Base-by-base conservation (phyloP, 331 rosid species). In the Phaseolus coccineus region DNA sequence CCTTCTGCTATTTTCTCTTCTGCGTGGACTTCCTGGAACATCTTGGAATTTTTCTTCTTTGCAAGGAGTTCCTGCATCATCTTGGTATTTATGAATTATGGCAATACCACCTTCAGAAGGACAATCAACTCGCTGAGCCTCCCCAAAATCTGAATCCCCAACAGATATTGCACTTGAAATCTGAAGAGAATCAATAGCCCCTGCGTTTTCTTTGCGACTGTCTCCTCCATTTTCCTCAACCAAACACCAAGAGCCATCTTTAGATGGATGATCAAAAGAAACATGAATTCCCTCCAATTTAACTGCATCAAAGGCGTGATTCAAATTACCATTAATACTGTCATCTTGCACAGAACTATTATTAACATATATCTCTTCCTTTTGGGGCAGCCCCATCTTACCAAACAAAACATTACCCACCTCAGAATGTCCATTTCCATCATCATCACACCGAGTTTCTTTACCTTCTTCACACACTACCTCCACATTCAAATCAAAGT, bases 401-500 rank as follows among this genome's bases (percentile, higher is more conserved):
- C 66, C 87, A 4, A 76, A 42, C 73, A 70, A 69, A 25, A 77
- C 22, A 79, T 69, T 42, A 31, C 24, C 72, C 47, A 65, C 85
- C 61, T 79, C 84, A 27, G 46, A 66, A 51, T 33, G 67, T 52
- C 72, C 90, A 27, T 84, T 87, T 52, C 81, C 87, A 42, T 58
- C 86, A 37, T 65, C 80, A 50, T 76, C 81, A 80, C 75, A 84
- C 69, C 70, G 85, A 27, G 56, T 40, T 77, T 89, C 92, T 78
- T 83, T 87, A 8, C 22, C 80, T 22, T 88, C 97, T n/a, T 92
- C 99, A 80, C 78, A 81, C 25, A 89, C 92, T 28, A 90, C 92
- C 65, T 85, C 98, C 77, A 91, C 76, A 73, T 96, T 96, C 84
- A 96, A 90, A 88, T 96, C 99, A 83, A 96, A 91, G 64, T 69